Evolutionary conservation across 2,329 filamentous ascomycete genomes (phyloP).

Genomic region (Apiospora arundinis): DNA sequence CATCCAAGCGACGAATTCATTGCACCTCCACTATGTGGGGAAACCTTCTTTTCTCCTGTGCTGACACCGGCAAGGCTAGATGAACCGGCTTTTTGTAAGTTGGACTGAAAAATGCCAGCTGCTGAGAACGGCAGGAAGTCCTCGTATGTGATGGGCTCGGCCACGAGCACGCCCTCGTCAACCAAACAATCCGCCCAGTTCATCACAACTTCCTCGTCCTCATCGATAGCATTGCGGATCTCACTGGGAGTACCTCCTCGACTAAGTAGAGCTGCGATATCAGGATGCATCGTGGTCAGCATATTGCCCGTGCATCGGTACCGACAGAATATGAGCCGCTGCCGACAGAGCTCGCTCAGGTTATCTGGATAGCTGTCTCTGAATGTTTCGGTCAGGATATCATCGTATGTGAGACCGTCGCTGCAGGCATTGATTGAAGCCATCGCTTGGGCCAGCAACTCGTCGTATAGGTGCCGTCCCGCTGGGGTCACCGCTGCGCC

Average conservation of each 20-base stretch:
- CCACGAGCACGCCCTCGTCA: conserved; percentile 39
- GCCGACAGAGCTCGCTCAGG: conserved; percentile 43
- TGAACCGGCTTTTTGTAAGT: not conserved
- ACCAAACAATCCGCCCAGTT: conserved; percentile 41
- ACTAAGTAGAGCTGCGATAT: not conserved
- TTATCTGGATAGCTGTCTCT: conserved; percentile 47
- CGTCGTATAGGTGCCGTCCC: conserved; percentile 54
- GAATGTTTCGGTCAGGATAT: conserved; percentile 37
- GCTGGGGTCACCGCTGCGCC: conserved; percentile 55
- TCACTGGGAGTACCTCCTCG: not conserved
- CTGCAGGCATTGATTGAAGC: conserved; percentile 25
- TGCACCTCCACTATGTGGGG: too few relatives aligned
- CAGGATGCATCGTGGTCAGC: not conserved
- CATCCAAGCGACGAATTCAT: too few relatives aligned
- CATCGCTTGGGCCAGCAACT: conserved; percentile 44
- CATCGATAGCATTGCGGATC: not conserved
- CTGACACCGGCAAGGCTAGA: too few relatives aligned
- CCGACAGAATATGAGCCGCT: conserved; percentile 47
- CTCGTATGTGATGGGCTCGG: conserved; percentile 56
- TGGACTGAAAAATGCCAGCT: conserved; percentile 53
- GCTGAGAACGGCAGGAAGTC: conserved; percentile 61
- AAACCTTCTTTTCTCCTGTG: too few relatives aligned
- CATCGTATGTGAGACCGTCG: conserved; percentile 29
- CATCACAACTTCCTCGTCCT: too few relatives aligned
- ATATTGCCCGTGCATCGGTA: conserved; percentile 38